Evolutionary conservation across 306 rosid species (phyloP), one percentile per base, ranked within the genome.

Genomic region (Vigna radiata): DNA sequence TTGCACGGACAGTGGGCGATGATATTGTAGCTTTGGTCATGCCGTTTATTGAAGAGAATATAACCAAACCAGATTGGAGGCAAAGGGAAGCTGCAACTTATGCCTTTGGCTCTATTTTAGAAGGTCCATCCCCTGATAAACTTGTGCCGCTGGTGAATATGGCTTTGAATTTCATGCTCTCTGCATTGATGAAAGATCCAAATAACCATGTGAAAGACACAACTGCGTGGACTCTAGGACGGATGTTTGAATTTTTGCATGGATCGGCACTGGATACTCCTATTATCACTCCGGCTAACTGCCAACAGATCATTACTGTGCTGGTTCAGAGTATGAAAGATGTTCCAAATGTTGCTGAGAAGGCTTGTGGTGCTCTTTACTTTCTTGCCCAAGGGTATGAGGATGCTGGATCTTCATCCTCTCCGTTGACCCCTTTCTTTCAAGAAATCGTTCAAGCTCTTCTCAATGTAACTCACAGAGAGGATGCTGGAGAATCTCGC

Each of bases 211-310:
- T 94, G 75, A 94, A 90, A 86, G 97, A 94, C 86, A 94, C 98
- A 12, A 91, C 97, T 59, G 98, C 94, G n/a, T 94, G 98, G 98
- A 91, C 98, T 65, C 93, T 94, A 60, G 98, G 97, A 47, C 73
- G 98, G n/a, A 91, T 94, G 85, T 94, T 94, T 71, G 97, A 94
- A 73, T 94, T 94, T 76, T 84, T 94, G 80, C 98, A 94, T 68
- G 97, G 97, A 14, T 90, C 98, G 50, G 87, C 89, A 66, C 31
- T 91, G 81, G 96, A 94, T 59, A 83, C 94, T 18, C 92, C 97
- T 8, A 86, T 94, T 52, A 94, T 94, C 27, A 94, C 89, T 69
- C 93, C 82, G 68, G 85, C 89, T 4, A 94, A 94, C 78, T 79
- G 88, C 75, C 97, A 94, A 68, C 97, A 90, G 86, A 91, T 94